Base-by-base conservation (phyloP, 176 grass and related monocot species). In the Calamus simplicifolius region DNA sequence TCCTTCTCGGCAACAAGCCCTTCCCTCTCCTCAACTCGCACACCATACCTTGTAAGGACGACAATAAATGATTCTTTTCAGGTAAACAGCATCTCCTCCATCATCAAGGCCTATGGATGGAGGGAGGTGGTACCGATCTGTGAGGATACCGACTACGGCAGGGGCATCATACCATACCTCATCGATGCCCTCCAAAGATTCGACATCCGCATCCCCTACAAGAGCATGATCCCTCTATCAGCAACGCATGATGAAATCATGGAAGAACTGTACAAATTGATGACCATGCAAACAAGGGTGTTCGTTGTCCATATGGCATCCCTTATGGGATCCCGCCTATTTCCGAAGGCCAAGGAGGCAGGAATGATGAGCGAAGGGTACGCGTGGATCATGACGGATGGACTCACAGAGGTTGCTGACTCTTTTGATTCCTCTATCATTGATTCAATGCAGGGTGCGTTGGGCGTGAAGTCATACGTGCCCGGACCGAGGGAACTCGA, bases 371-470 rank as follows among this genome's bases (percentile, higher is more conserved):
- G 35, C 17, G 49, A 85, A 75, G 69, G 69, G 10, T 78, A 59
- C 75, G 81, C 56, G 52, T 89, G 85, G 85, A 81, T 85, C 48
- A 63, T 81, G 35, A 85, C 81, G 5, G 67, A 59, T 63, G 86
- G 73, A 74, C 5, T 81, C 55, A 59, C 69, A 0, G 81, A 74
- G 58, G 25, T 89, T 18, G 19, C 85, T 3, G 73, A 85, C 16
- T 77, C 69, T 12, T 23, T 85, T 1, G 28, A 61, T 50, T 18
- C 66, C 54, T 59, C 66, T 59, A 25, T 52, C 14, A 25, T 64
- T 15, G 73, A 61, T 1, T 31, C 77, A 13, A 81, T 89, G 77
- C 58, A 62, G 29, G 81, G 86, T 63, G 69, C 61, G 16, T 38
- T 89, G 17, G 85, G 85, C 61, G 55, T 89, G 4, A 54, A 63